These are phyloP conservation scores for Chaetomium strumarium DNA, from an alignment of 2,329 filamentous ascomycete species.

Conservation along the genomic window DNA sequence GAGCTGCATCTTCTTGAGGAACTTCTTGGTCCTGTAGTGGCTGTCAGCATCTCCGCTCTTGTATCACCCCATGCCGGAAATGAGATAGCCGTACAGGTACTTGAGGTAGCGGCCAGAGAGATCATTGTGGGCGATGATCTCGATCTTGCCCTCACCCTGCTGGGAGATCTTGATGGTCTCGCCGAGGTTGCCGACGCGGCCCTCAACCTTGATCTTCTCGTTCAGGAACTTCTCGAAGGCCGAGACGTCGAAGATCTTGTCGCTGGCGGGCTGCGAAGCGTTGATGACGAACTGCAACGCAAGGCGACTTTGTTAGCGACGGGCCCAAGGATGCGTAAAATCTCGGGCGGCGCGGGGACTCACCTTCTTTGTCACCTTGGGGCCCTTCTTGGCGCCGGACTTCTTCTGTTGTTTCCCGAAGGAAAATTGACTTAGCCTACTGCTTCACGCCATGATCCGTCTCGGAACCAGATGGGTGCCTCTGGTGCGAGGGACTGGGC, in stretches of 20 bases:
- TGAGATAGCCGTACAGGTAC: conserved; percentile 70
- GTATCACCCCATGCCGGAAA: neutral
- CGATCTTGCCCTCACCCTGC: conserved; percentile 93
- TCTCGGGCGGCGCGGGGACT: conserved; percentile 18
- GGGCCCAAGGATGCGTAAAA: neutral
- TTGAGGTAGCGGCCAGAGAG: conserved; percentile 99
- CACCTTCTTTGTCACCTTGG: conserved; percentile 83
- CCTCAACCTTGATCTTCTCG: conserved; percentile 99
- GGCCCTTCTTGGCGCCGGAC: conserved; percentile 55
- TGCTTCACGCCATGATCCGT: conserved; percentile 61
- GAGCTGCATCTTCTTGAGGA: conserved; percentile 99
- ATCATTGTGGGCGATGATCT: conserved; percentile 94
- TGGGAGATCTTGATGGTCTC: conserved; percentile 87
- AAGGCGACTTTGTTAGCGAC: conserved; percentile 15
- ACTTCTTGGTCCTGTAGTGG: conserved; percentile 87
- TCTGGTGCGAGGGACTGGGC: conserved; percentile 44
- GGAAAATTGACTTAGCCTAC: conserved; percentile 83
- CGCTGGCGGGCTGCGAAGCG: conserved; percentile 92
- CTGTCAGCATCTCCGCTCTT: conserved; percentile 22
- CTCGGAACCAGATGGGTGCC: conserved; percentile 8
- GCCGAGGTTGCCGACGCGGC: conserved; percentile 96
- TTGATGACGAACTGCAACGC: conserved; percentile 87
- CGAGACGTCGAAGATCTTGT: conserved; percentile 99
- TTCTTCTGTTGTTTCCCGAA: conserved; percentile 54
- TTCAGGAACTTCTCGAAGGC: conserved; percentile 99